A percentile compares a stretch with the other conserved stretches of the same genome.
Conservation (phyloP, 78 protist species). For the Dictyostelium brefeldianum region DNA sequence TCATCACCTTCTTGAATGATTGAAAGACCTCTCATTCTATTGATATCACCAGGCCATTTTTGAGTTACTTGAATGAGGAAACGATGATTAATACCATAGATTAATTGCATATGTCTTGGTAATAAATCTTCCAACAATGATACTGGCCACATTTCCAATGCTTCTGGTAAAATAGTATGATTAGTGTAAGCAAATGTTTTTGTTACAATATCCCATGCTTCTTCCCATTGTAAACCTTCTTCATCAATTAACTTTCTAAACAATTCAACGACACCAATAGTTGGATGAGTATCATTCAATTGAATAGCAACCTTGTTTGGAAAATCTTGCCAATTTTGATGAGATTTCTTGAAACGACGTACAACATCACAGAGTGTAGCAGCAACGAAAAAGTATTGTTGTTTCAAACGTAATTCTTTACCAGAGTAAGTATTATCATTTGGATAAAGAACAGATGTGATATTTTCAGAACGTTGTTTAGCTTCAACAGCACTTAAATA, state of each 20-base stretch:
- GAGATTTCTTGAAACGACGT: slow-evolving; percentile 89
- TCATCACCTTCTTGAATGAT: slow-evolving; percentile 93
- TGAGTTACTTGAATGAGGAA: slow-evolving; percentile 85
- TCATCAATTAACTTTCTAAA: slow-evolving; percentile 95
- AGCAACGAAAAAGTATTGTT: slow-evolving; percentile 96
- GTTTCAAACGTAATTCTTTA: slow-evolving; percentile 96
- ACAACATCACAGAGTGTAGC: slow-evolving; percentile 97
- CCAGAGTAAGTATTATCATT: slow-evolving; percentile 97
- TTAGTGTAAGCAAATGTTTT: slow-evolving; percentile 96
- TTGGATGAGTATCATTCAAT: slow-evolving; percentile 98
- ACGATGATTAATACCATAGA: slow-evolving; percentile 95
- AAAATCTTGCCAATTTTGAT: slow-evolving; percentile 56
- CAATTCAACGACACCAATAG: slow-evolving; percentile 93
- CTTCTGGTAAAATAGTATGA: slow-evolving; percentile 99
- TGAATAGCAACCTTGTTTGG: slow-evolving; percentile 92
- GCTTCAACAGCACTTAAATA: slow-evolving; percentile 91
- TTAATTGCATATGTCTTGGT: slow-evolving; percentile 97
- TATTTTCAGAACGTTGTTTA: slow-evolving; percentile 91
- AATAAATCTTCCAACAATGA: slow-evolving; percentile 88
- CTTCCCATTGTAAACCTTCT: slow-evolving; percentile 88
- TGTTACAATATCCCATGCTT: slow-evolving; percentile 92
- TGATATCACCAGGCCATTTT: slow-evolving; percentile 86
- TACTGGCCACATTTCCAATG: slow-evolving; percentile 98
- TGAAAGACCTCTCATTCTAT: slow-evolving; percentile 86
- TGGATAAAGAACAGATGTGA: slow-evolving; percentile 97